Base-by-base conservation (phyloP, 805 yeast genomes). In the Candida schatavii region DNA sequence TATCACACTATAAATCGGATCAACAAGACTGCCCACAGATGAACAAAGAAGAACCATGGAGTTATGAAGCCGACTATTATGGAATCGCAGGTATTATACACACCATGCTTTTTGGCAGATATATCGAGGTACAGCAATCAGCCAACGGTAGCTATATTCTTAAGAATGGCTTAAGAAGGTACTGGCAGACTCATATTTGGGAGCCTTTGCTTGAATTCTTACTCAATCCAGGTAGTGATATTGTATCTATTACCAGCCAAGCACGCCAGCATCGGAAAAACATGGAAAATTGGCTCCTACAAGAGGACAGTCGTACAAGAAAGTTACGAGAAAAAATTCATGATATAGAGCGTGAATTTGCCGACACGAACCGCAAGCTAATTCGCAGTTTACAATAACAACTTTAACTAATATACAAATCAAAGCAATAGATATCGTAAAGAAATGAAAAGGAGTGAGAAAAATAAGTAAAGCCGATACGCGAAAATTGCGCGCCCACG, bases 141-240 rank as follows among this genome's bases (percentile, higher is more conserved):
- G 52, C 43, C 4, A 44, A 36, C 15, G 65, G 62, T 0, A 47
- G 46, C 3, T 62, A 71, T 38, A 60, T 54, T n/a, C 50, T 84
- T 17, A 50, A 62, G 5, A 70, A 68, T 26, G 56, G 74, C 1
- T 66, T 86, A 18, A 86, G 83, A 54, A 61, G 93, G 35, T 86
- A 85, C 52, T 85, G 95, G 96, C 83, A 84, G 47, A 69, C 62
- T 26, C 80, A 78, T 1, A 43, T 85, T 5, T 89, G 97, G 97
- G 57, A 49, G 3, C 77, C 78, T 2, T 58, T 88, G 19, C 87
- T 89, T 59, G 76, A 77, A 28, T 42, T 71, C 2, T 60, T 89
- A 40, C 62, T 89, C 30, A 87, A 89, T 49, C 79, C 93, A 5
- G 29, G 22, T 18, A 11, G 10, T 11, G 23, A 26, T 15, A 23